These are phyloP conservation scores for Mycena indigotica DNA, from an alignment of 768 basidiomycete genomes.

Conservation along the genomic window DNA sequence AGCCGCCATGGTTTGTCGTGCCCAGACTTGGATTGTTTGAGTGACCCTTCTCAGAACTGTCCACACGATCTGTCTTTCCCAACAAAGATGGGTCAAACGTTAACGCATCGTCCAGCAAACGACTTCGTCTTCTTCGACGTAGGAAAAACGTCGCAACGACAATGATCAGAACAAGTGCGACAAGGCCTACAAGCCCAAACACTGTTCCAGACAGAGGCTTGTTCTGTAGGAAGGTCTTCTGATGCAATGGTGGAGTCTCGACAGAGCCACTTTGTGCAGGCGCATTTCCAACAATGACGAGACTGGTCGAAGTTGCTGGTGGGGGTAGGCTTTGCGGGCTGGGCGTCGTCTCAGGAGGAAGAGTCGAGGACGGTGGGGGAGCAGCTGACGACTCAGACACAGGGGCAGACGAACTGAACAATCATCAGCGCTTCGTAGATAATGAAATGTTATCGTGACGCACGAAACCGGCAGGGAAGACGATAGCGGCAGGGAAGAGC, in stretches of 20 bases:
- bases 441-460: no score
- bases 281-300: constrained; percentile 31
- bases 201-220: constrained; percentile 64
- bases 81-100: constrained; percentile 50
- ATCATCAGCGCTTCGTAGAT: no score
- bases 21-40: constrained; percentile 12
- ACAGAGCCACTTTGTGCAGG: constrained; percentile 23
- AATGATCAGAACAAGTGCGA: constrained; percentile 49
- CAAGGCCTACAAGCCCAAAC: constrained; percentile 54
- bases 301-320: constrained; percentile 33
- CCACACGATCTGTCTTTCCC: constrained; percentile 27
- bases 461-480: no score
- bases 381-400: constrained; percentile 9
- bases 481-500: constrained; percentile 1
- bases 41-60: constrained; percentile 31
- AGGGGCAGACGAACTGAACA: background rate
- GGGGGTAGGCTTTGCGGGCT: no score
- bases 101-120: constrained; percentile 47
- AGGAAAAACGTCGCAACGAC: constrained; percentile 46
- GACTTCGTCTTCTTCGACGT: constrained; percentile 49
- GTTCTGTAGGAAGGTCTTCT: constrained; percentile 58
- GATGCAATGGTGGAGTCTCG: constrained; percentile 12
- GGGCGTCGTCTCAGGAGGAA: background rate
- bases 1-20: constrained; percentile 4
- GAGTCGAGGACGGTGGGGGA: constrained; percentile 2